Base-by-base conservation (phyloP, 192 early-diverging fungal genomes). In the Coemansia sp. region DNA sequence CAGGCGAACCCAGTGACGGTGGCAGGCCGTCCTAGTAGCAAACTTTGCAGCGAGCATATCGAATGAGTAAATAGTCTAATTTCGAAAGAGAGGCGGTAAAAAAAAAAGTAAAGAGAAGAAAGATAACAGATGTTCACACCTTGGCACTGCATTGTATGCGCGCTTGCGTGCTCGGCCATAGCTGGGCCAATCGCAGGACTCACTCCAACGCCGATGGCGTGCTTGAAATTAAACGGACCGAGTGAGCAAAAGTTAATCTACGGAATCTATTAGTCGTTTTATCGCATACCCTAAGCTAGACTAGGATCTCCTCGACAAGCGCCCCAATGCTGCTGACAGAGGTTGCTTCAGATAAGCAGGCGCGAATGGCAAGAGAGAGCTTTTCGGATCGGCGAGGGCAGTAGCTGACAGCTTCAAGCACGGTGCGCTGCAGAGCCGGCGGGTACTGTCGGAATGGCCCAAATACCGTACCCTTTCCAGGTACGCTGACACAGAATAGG, bases 401-500 rank as follows among this genome's bases (percentile, higher is more conserved):
- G 63, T 74, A 75, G 70, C 64, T 64, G 33, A 84, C 65, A 3
- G 55, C 40, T 55, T 84, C 78, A 1, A 84, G 68, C 40, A 79
- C 76, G 0, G 74, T 62, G n/a, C 73, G 66, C 71, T 84, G 81
- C 29, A 79, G 58, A 12, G 29, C 18, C 3, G 69, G 33, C 34
- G 81, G 76, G 33, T 76, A 80, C 63, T 69, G 60, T 10, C 69
- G 65, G 67, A 84, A 84, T 22, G 82, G 82, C 3, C 82, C 82
- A 34, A 71, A 75, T 12, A 84, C 78, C 5, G 61, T 24, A 29
- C 82, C 82, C 57, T 76, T 79, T n/a, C 66, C 72, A 13, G 82
- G 82, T 16, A 84, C 78, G 20, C 24, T 44, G n/a, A 80, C 82
- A 64, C 74, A 76, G 57, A 84, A 84, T 46, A 84, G 58, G n/a